Base-by-base conservation (phyloP, 176 grass and related monocot species). In the Eleusine coracana region DNA sequence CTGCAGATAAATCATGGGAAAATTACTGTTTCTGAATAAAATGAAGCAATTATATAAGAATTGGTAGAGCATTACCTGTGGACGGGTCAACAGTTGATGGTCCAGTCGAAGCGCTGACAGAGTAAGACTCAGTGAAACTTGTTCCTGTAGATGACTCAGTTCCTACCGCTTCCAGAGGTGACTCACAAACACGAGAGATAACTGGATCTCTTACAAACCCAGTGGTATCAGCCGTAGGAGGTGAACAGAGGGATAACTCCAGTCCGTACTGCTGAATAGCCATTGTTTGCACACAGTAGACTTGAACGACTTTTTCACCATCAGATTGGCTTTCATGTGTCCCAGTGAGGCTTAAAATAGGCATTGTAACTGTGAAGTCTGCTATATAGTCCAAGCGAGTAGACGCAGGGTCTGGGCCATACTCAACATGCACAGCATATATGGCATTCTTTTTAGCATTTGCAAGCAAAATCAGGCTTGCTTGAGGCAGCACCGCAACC, bases 371-470 rank as follows among this genome's bases (percentile, higher is more conserved):
- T 55, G 97, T 94, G 69, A 99, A 99, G 85, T 99, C 97, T 83
- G 97, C 97, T 66, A 99, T 94, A 56, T 96, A 96, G 62, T 99
- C 97, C 87, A 96, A 92, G 80, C 87, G 76, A 41, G 93, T 99
- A 68, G 97, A 87, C 38, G 87, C 91, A 81, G 97, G 97, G 76
- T 73, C 85, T 21, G 38, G 44, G 28, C 93, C 89, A 85, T 99
- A 94, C 40, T 99, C 97, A 82, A 99, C 85, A 93, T 99, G 97
- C 74, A 99, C 91, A 9, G 97, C 87, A 69, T 99, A 96, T 85
- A 99, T 99, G 62, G 97, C 89, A 87, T 96, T 96, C 70, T 96
- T 99, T 77, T 99, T 99, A 46, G 97, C 97, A 90, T 99, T 99
- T 62, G 97, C 97, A 87, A 99, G 91, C 68, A 96, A 86, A 85